phyloP scores from a whole-genome alignment of 768 basidiomycete genomes.

The Mycena venus region DNA sequence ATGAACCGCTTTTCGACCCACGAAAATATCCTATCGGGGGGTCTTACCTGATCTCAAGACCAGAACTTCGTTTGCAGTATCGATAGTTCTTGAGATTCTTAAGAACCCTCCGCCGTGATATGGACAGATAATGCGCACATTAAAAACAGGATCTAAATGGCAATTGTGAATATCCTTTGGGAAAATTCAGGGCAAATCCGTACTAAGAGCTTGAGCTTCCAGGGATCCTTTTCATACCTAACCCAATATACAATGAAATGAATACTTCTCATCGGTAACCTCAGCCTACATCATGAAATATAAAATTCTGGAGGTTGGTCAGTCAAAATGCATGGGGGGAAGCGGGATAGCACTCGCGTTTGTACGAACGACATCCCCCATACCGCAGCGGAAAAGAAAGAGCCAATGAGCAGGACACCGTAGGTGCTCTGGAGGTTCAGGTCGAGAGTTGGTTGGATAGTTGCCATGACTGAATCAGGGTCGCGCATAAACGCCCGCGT shows the following conservation, averaged over 20 bases:
- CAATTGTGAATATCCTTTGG: background rate
- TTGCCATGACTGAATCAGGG: background rate
- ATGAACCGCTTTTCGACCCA: background rate
- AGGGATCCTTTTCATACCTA: conserved; percentile 13
- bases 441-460: background rate
- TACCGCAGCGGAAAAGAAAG: conserved; percentile 15
- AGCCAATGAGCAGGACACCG: conserved; percentile 18
- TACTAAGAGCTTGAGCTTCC: conserved; percentile 19
- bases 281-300: conserved; percentile 17
- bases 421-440: conserved; percentile 23
- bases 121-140: background rate
- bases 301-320: background rate
- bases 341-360: conserved; percentile 12
- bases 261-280: background rate
- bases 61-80: conserved; percentile 22
- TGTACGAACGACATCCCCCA: conserved; percentile 21
- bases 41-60: conserved; percentile 13
- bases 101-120: background rate
- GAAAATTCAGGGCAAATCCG: background rate
- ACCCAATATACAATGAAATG: background rate
- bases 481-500: background rate
- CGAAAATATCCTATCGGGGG: background rate
- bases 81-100: background rate
- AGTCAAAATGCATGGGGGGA: background rate
- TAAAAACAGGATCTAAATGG: conserved; percentile 12